Base-by-base conservation (phyloP, 2,329 filamentous ascomycete genomes). In the Tolypocladium endophyticum region DNA sequence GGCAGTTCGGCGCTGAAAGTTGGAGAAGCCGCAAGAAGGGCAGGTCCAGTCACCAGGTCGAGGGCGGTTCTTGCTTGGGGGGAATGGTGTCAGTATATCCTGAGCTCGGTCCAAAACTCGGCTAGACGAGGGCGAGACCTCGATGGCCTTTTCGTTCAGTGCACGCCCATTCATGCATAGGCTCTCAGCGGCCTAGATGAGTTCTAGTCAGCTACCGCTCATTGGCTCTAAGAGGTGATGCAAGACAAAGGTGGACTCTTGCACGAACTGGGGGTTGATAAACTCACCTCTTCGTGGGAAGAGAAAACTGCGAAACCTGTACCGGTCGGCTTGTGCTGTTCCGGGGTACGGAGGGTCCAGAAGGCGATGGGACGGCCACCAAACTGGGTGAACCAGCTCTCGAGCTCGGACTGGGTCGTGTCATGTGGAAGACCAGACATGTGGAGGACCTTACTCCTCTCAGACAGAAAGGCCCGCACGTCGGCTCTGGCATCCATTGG, bases 301-400 rank as follows among this genome's bases (percentile, higher is more conserved):
- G 94, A 97, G 73, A 99, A 99, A 60, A 99, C 93, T 56, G 94
- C 94, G 75, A 99, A 99, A 58, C 94, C 94, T 59, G 93, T 96
- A 52, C 94, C 94, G 12, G 94, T 99, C n/a, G 94, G 94, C 81
- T 99, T 99, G 77, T 97, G 94, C 77, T 97, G 94, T 76, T 99
- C 94, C 3, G 94, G 94, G 18, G 94, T 99, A 63, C 93, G 89
- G 57, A 99, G 83, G 23, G 94, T 99, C 94, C 94, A 99, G 78
- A 99, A 99, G 25, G 94, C 94, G 77, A 99, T 99, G 36, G 94
- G 94, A 52, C 94, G 89, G 56, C 94, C 94, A 64, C 94, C 94
- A 72, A 96, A 99, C 75, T 99, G 94, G 36, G 94, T 99, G 73
- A 97, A 99, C 94, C 94, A 99, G 77, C 92, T 97, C 79, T 99